A percentile compares a stretch with the other conserved stretches of the same genome.
Evolutionary conservation across 306 rosid genomes (phyloP).

Genomic region (Pyrus betulifolia): DNA sequence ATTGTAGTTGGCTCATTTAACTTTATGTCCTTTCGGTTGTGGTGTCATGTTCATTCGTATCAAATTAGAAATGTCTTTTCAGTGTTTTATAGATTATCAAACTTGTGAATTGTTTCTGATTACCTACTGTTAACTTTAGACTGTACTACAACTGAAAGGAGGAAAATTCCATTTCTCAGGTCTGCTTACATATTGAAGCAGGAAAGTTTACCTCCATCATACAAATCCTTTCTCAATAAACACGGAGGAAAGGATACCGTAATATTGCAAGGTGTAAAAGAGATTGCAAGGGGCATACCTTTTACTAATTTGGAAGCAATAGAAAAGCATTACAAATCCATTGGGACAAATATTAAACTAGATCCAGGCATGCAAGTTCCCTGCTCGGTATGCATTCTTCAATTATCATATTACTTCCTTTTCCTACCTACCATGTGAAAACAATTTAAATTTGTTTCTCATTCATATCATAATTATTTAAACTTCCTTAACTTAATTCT

Average conservation of each 20-base stretch:
- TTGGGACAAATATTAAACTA: slow-evolving; percentile 53
- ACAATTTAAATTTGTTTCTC: background rate
- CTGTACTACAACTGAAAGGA: background rate
- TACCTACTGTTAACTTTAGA: background rate
- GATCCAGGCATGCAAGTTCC: slow-evolving; percentile 78
- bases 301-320: slow-evolving; percentile 57
- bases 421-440: background rate
- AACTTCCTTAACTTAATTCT: background rate
- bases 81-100: background rate
- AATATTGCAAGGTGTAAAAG: slow-evolving; percentile 72
- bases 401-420: slow-evolving; percentile 2
- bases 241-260: slow-evolving; percentile 85
- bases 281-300: slow-evolving; percentile 63
- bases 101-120: background rate
- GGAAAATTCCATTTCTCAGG: slow-evolving; percentile 39
- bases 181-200: slow-evolving; percentile 92
- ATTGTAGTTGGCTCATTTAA: background rate
- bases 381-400: slow-evolving; percentile 61
- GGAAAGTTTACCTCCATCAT: slow-evolving; percentile 88
- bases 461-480: background rate
- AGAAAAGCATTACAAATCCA: slow-evolving; percentile 51
- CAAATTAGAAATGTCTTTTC: background rate
- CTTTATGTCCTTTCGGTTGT: background rate
- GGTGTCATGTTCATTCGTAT: background rate
- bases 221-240: slow-evolving; percentile 84